phyloP scores from a whole-genome alignment of 2,329 filamentous ascomycete genomes.

The Alternaria infectoria region DNA sequence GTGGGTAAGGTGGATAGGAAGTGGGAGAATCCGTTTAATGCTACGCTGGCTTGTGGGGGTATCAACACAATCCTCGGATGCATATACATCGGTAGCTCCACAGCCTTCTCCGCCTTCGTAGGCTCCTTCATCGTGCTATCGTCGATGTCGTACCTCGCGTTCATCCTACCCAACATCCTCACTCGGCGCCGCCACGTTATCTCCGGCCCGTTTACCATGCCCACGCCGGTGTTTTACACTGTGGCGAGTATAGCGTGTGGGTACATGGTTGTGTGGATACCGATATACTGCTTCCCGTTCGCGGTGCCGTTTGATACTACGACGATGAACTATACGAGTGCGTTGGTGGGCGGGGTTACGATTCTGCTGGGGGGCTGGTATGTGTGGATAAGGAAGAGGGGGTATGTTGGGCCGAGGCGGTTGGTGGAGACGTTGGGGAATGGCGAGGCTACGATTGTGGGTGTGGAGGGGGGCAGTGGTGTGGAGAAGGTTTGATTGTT shows the following conservation, averaged over 20 bases:
- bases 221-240: constrained; percentile 46
- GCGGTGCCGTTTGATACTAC: constrained; percentile 53
- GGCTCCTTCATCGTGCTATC: constrained; percentile 64
- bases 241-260: constrained; percentile 60
- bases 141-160: constrained; percentile 65
- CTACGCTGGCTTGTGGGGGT: constrained; percentile 59
- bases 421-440: constrained; percentile 25
- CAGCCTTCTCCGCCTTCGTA: constrained; percentile 72
- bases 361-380: constrained; percentile 57
- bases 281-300: constrained; percentile 68
- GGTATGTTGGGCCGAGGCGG: constrained; percentile 49
- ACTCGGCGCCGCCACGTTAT: constrained; percentile 51
- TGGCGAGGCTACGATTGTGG: constrained; percentile 5
- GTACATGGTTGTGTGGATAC: constrained; percentile 67
- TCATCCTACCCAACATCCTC: constrained; percentile 61
- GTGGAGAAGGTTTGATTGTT: not conserved
- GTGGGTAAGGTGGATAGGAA: constrained; percentile 56
- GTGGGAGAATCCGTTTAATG: constrained; percentile 61
- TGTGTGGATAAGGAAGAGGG: constrained; percentile 45
- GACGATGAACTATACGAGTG: constrained; percentile 62
- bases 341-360: constrained; percentile 61
- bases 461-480: not conserved
- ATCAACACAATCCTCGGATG: constrained; percentile 64
- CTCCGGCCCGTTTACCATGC: constrained; percentile 66
- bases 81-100: constrained; percentile 66